Evolutionary conservation across 2,329 filamentous ascomycete genomes (phyloP).

Genomic region (Mariannaea elegans): DNA sequence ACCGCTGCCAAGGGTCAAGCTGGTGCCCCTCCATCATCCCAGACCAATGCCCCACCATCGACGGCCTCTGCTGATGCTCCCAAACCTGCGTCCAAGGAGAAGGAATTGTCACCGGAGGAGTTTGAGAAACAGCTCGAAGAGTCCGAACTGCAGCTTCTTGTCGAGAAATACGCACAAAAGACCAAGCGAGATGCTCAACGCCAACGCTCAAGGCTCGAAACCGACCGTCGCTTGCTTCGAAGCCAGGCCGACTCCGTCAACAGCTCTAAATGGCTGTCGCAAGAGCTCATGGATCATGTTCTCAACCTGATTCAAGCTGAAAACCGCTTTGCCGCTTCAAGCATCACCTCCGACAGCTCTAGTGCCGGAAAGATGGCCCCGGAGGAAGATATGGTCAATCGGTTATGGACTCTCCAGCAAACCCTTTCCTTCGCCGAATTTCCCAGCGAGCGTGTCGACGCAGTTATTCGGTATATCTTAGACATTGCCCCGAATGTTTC

Average conservation of each 20-base stretch:
- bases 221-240: slow-evolving; percentile 83
- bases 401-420: slow-evolving; percentile 85
- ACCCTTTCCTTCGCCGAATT: slow-evolving; percentile 77
- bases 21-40: slow-evolving; percentile 43
- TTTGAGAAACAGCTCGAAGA: slow-evolving; percentile 90
- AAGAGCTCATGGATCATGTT: slow-evolving; percentile 80
- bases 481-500: slow-evolving; percentile 71
- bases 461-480: slow-evolving; percentile 72
- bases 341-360: slow-evolving; percentile 54
- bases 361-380: slow-evolving; percentile 62
- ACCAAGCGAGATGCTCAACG: slow-evolving; percentile 81
- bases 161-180: slow-evolving; percentile 85
- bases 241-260: slow-evolving; percentile 79
- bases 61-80: slow-evolving; percentile 37
- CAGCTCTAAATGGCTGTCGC: slow-evolving; percentile 80
- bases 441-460: slow-evolving; percentile 66
- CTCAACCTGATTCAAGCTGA: slow-evolving; percentile 77
- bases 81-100: slow-evolving; percentile 39
- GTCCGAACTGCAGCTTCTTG: slow-evolving; percentile 85
- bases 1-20: slow-evolving; percentile 34
- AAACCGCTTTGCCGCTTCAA: slow-evolving; percentile 64
- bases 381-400: slow-evolving; percentile 82
- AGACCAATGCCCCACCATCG: slow-evolving; percentile 42
- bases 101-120: slow-evolving; percentile 81
- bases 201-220: slow-evolving; percentile 81